These are phyloP conservation scores for Dovyalis caffra DNA, from an alignment of 345 rosid species.

Conservation along the genomic window DNA sequence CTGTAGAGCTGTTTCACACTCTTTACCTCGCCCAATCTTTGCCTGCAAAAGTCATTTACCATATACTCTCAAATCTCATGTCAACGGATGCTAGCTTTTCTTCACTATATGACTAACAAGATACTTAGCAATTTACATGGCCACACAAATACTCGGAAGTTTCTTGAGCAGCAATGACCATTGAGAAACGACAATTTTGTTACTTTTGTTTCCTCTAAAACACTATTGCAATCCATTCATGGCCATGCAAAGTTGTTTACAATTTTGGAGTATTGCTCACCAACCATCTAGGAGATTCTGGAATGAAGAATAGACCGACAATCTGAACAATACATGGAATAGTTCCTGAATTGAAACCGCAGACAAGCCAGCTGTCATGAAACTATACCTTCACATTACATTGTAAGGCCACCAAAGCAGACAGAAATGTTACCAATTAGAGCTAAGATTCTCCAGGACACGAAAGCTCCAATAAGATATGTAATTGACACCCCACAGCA, in stretches of 20 bases:
- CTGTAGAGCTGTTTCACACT: conserved; percentile 48
- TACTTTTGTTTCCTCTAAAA: too few species aligned
- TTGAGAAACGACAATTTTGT: too few species aligned
- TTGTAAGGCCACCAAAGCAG: background rate
- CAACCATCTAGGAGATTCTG: conserved; percentile 72
- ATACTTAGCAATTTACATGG: background rate
- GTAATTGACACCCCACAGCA: conserved; percentile 61
- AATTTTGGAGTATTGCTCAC: conserved; percentile 27
- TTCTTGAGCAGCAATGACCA: too few species aligned
- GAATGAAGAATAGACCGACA: conserved; percentile 39
- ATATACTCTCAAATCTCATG: background rate
- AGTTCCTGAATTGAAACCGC: conserved; percentile 31
- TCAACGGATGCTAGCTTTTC: background rate
- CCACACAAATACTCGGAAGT: too few species aligned
- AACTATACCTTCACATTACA: background rate
- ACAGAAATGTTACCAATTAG: conserved; percentile 44
- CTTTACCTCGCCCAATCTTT: conserved; percentile 45
- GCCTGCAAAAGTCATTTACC: conserved; percentile 33
- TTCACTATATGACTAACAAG: background rate
- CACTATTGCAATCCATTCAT: background rate
- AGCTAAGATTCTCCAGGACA: conserved; percentile 68
- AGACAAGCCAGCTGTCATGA: background rate
- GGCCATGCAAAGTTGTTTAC: background rate
- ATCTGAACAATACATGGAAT: conserved; percentile 43
- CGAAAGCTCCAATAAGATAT: conserved; percentile 65